Conservation (phyloP, 1,284 basidiomycete genomes). For the Cryptococcus sp. region DNA sequence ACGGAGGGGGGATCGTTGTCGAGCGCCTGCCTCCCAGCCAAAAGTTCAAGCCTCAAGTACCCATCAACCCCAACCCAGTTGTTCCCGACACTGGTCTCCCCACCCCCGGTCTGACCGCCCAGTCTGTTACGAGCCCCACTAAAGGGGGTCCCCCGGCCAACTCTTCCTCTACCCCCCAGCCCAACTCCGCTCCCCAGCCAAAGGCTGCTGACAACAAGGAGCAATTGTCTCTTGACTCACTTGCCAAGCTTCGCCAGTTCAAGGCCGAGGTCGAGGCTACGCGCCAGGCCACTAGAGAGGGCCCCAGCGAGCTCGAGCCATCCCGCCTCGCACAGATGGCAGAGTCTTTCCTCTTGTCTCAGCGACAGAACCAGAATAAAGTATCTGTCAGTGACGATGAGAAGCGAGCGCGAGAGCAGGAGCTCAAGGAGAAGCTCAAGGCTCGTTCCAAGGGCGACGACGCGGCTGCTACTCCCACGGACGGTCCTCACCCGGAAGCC, state of each 20-base stretch:
- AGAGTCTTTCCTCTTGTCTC: slow-evolving; percentile 13
- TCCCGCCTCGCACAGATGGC: slow-evolving; percentile 14
- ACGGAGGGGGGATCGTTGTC: too few relatives aligned
- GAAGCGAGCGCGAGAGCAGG: slow-evolving; percentile 1
- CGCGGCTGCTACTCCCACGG: neutral
- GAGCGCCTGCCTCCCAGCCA: neutral
- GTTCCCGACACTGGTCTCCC: neutral
- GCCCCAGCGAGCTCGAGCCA: slow-evolving; percentile 8
- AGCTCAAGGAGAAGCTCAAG: slow-evolving; percentile 10
- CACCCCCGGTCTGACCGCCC: neutral
- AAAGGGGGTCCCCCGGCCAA: neutral
- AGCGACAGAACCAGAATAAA: slow-evolving; percentile 2
- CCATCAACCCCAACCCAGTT: neutral
- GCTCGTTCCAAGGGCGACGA: neutral
- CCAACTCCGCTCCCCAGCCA: neutral
- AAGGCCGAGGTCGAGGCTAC: slow-evolving; percentile 20
- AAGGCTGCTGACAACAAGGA: too few relatives aligned
- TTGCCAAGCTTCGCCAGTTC: slow-evolving; percentile 18
- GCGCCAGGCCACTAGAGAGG: neutral
- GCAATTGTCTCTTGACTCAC: slow-evolving; percentile 9
- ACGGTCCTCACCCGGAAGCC: too few relatives aligned
- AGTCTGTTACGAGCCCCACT: too few relatives aligned
- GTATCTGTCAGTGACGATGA: neutral
- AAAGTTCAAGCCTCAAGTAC: neutral
- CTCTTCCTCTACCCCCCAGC: neutral